These are phyloP conservation scores for Nemania abortiva DNA, from an alignment of 2,329 filamentous ascomycete genomes.

Conservation along the genomic window DNA sequence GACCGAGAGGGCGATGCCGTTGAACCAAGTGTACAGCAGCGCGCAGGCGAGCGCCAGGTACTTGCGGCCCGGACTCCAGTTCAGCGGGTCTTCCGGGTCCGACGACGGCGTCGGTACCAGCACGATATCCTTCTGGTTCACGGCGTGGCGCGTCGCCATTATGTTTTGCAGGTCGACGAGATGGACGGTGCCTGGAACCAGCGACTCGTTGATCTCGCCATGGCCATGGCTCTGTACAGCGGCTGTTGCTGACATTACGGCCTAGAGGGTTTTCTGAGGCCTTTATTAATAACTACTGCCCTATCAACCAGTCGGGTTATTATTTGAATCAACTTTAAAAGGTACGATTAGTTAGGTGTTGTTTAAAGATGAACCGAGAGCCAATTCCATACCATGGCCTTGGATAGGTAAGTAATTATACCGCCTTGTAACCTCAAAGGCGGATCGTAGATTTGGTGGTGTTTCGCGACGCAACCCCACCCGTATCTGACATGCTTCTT, in stretches of 20 bases:
- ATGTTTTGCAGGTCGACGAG: conserved; percentile 56
- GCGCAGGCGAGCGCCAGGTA: conserved; percentile 47
- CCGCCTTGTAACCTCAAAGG: conserved; percentile 4
- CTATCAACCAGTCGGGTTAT: neutral
- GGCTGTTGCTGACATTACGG: conserved; percentile 25
- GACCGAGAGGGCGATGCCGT: conserved; percentile 54
- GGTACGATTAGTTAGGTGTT: conserved; percentile 11
- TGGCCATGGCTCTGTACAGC: conserved; percentile 30
- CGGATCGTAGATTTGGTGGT: conserved; percentile 8
- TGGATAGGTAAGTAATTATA: conserved; percentile 1
- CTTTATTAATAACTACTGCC: conserved; percentile 10
- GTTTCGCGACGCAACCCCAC: conserved; percentile 13
- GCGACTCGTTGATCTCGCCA: conserved; percentile 45
- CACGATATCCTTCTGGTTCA: conserved; percentile 58
- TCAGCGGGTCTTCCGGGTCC: conserved; percentile 66
- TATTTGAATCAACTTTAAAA: conserved; percentile 12
- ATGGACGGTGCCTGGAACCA: conserved; percentile 57
- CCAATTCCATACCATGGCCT: conserved; percentile 1
- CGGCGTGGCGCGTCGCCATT: conserved; percentile 51
- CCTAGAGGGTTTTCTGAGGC: conserved; percentile 5
- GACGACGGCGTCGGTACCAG: conserved; percentile 63
- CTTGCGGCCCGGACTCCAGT: conserved; percentile 56
- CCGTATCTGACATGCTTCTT: conserved; percentile 15
- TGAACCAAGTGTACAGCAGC: conserved; percentile 54
- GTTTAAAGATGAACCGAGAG: conserved; percentile 17